Evolutionary conservation across 1,284 basidiomycete genomes (phyloP).

Genomic region (Anthracocystis setariae): DNA sequence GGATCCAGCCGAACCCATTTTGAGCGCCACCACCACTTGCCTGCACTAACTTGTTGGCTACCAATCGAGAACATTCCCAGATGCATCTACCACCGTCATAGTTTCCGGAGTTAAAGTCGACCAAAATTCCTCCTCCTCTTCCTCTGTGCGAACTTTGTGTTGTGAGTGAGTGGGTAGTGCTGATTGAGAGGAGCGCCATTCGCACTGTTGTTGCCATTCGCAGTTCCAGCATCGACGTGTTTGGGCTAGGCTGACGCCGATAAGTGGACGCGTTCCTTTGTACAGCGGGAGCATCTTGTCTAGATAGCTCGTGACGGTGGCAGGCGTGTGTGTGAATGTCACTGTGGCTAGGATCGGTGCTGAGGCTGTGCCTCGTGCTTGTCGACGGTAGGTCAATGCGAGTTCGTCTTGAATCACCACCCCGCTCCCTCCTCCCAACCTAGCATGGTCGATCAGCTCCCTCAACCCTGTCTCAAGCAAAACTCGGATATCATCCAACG

Average conservation of each 20-base stretch:
- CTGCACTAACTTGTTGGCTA: not conserved
- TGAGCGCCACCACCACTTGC: constrained; percentile 3
- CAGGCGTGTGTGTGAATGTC: constrained; percentile 31
- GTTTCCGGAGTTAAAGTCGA: constrained; percentile 20
- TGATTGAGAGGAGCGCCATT: constrained; percentile 51
- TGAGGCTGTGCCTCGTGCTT: constrained; percentile 9
- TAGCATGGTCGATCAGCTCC: constrained; percentile 17
- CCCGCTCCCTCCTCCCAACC: not conserved
- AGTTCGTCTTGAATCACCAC: constrained; percentile 22
- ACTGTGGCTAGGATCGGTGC: constrained; percentile 39
- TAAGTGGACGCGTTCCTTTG: constrained; percentile 36
- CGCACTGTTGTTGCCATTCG: constrained; percentile 59
- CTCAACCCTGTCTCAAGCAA: constrained; percentile 32
- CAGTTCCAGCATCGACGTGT: constrained; percentile 56
- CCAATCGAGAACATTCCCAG: constrained; percentile 33
- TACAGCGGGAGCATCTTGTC: constrained; percentile 44
- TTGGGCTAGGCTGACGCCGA: constrained; percentile 44
- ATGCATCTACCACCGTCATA: constrained; percentile 17
- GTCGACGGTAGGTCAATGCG: constrained; percentile 31
- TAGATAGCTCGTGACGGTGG: constrained; percentile 41
- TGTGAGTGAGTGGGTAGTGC: not conserved
- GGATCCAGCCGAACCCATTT: constrained; percentile 48
- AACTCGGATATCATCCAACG: constrained; percentile 17
- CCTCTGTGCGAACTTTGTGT: not conserved
- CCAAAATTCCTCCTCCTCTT: constrained; percentile 35